Base-by-base conservation (phyloP, 352 stramenopile genomes). In the Phytophthora sojae region DNA sequence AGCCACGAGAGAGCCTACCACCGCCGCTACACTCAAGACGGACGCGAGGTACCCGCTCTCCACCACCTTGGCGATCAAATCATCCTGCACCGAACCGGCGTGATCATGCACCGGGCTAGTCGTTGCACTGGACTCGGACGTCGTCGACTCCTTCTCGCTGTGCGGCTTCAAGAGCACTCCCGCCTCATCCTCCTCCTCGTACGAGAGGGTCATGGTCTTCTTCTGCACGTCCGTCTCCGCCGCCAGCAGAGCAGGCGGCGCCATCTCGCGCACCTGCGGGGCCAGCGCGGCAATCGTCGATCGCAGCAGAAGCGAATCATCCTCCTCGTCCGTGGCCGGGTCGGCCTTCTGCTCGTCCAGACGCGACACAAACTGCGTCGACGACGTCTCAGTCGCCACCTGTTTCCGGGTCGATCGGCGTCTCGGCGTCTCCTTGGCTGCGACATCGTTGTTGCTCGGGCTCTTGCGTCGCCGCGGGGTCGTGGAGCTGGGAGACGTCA, bases 1-100 rank as follows among this genome's bases (percentile, higher is more conserved):
- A 55, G 78, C 86, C 17, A 90, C 70, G 19, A 92, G 75, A 44
- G 86, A 94, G 3, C 75, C 80, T 12, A 91, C 64, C n/a, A 95
- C 85, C 25, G 89, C 80, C 3, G 78, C 76, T n/a, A 91, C 79
- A 70, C 85, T 93, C 60, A 89, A 49, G 47, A 94, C 79, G 45
- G 86, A 91, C 60, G 84, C 69, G 45, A 93, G 59, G 78, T 84
- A 92, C 30, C 79, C 82, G 61, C 73, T 77, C 63, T 93, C 77
- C 29, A 81, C 80, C 50, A 91, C 49, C 66, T 88, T 91, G 42
- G 66, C 49, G 61, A 88, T 62, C 55, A 91, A 57, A 19, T 69
- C 68, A 26, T 68, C 57, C 50, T 59, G 56, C 17, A 45, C 25
- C 0, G 37, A 11, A 35, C 39, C 62, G 26, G 65, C 64, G 51